These are phyloP conservation scores for Setaria viridis DNA, from an alignment of 202 grass and related monocot species.

Conservation along the genomic window DNA sequence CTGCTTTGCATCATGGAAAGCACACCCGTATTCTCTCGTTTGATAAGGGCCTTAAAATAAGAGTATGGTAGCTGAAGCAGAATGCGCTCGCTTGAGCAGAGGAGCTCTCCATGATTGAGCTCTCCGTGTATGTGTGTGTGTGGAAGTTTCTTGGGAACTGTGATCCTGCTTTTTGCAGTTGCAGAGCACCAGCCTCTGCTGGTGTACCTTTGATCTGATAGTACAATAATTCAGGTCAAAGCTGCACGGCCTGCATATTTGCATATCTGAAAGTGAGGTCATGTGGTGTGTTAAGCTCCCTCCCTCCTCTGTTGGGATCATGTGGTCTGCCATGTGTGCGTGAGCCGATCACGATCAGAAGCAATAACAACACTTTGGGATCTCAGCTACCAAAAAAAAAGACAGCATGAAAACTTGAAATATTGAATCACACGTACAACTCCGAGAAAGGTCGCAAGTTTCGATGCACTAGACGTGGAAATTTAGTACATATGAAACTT, in stretches of 20 bases:
- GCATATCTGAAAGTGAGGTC: neutral
- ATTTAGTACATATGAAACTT: too few relatives aligned
- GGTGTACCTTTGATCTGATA: slow-evolving; percentile 34
- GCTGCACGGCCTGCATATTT: slow-evolving; percentile 38
- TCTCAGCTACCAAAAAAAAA: neutral
- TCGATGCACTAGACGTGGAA: too few relatives aligned
- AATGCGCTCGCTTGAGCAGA: slow-evolving; percentile 14
- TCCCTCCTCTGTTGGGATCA: slow-evolving; percentile 26
- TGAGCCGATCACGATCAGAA: neutral
- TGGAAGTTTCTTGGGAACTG: slow-evolving; percentile 33
- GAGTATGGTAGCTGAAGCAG: neutral
- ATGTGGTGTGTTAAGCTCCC: neutral
- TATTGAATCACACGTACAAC: too few relatives aligned
- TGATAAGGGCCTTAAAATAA: slow-evolving; percentile 18
- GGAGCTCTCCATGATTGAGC: slow-evolving; percentile 42
- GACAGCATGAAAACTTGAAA: neutral
- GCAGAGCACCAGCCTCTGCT: slow-evolving; percentile 38
- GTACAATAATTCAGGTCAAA: slow-evolving; percentile 58
- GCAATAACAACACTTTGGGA: neutral
- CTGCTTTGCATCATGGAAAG: slow-evolving; percentile 22
- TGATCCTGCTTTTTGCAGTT: slow-evolving; percentile 43
- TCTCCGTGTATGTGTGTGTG: neutral
- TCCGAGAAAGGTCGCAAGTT: neutral
- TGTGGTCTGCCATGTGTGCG: slow-evolving; percentile 27
- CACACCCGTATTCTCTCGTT: slow-evolving; percentile 23